These are phyloP conservation scores for Alternaria postmessia DNA, from an alignment of 2,329 filamentous ascomycete genomes.

Conservation along the genomic window DNA sequence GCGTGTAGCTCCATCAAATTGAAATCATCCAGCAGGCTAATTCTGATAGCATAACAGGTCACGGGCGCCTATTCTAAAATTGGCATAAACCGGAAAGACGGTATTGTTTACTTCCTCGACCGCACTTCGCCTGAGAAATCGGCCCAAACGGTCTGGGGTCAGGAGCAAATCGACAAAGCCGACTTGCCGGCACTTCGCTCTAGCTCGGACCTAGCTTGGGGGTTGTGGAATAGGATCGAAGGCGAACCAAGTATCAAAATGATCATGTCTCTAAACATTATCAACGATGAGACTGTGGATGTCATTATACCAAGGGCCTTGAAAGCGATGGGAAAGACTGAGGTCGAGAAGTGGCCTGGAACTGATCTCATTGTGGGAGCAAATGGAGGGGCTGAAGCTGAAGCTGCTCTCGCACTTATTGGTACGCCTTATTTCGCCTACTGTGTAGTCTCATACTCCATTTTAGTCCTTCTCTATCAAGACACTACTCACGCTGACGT, in stretches of 20 bases:
- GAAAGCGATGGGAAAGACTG: neutral
- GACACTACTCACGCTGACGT: neutral
- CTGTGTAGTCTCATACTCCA: neutral
- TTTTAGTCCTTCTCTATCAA: neutral
- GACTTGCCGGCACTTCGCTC: neutral
- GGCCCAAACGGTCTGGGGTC: neutral
- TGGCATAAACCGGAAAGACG: conserved; percentile 16
- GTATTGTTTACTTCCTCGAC: conserved; percentile 15
- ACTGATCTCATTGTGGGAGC: conserved; percentile 5
- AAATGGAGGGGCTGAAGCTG: neutral
- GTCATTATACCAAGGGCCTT: conserved; percentile 3
- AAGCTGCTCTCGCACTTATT: conserved; percentile 1
- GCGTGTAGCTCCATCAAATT: neutral
- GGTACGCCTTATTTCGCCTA: neutral
- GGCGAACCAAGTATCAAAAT: neutral
- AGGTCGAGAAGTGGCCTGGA: conserved; percentile 2
- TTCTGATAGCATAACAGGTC: neutral
- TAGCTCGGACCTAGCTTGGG: neutral
- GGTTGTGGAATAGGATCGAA: neutral
- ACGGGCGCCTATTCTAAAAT: conserved; percentile 12
- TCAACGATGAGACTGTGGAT: neutral
- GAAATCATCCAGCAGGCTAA: neutral
- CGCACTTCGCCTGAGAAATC: conserved; percentile 1
- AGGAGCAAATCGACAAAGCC: too few relatives aligned
- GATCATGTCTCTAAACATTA: conserved; percentile 3